Evolutionary conservation across 768 basidiomycete species (phyloP).

Genomic region (Xerocomellus dryophilus): DNA sequence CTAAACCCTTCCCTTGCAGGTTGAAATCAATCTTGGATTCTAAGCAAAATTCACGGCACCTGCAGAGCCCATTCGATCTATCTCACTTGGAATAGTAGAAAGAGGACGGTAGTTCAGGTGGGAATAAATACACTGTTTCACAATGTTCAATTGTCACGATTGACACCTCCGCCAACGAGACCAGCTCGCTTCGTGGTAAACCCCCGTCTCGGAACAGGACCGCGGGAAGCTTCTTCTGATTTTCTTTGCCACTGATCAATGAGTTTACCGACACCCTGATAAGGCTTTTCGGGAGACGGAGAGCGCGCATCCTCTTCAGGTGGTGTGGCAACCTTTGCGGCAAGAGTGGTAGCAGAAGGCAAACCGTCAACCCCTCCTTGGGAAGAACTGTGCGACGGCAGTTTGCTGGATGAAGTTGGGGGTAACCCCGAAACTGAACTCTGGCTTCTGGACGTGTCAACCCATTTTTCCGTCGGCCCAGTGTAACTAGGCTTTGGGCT

Average conservation of each 20-base stretch:
- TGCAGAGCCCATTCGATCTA: not conserved
- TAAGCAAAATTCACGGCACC: not conserved
- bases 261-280: slow-evolving; percentile 77
- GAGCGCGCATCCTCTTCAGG: slow-evolving; percentile 39
- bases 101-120: not conserved
- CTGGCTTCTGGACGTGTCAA: slow-evolving; percentile 13
- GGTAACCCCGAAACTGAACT: slow-evolving; percentile 24
- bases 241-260: slow-evolving; percentile 89
- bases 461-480: slow-evolving; percentile 18
- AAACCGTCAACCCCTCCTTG: slow-evolving; percentile 27
- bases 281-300: slow-evolving; percentile 73
- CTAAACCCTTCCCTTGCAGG: not conserved
- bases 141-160: slow-evolving; percentile 21
- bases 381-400: slow-evolving; percentile 12
- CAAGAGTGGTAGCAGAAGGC: slow-evolving; percentile 10
- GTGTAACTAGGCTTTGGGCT: slow-evolving; percentile 13
- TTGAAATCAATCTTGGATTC: slow-evolving; percentile 10
- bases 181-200: slow-evolving; percentile 41
- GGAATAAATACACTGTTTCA: slow-evolving; percentile 15
- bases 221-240: slow-evolving; percentile 51
- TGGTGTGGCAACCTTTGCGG: slow-evolving; percentile 10
- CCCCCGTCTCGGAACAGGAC: slow-evolving; percentile 37
- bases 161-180: slow-evolving; percentile 22
- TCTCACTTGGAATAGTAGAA: slow-evolving; percentile 10
- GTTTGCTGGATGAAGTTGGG: slow-evolving; percentile 20